phyloP scores from a whole-genome alignment of 306 rosid species.

The Trifolium pratense region DNA sequence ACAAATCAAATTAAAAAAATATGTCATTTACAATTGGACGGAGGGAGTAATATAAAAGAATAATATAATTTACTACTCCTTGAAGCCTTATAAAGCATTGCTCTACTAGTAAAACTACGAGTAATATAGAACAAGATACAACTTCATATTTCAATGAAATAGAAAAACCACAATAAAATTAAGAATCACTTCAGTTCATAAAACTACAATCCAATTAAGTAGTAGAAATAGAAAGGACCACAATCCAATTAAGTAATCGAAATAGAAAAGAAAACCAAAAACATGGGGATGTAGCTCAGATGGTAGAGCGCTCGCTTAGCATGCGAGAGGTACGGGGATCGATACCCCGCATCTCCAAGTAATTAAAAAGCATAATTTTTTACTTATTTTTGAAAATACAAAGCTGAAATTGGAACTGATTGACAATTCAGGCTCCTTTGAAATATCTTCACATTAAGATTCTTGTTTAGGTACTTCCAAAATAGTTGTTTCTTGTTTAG shows the following conservation, averaged over 20 bases:
- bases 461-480: too few species aligned
- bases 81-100: too few species aligned
- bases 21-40: too few species aligned
- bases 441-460: not conserved
- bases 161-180: too few species aligned
- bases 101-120: not conserved
- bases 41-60: too few species aligned
- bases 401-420: not conserved
- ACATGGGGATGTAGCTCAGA: slow-evolving; percentile 89
- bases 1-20: too few species aligned
- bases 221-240: not conserved
- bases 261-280: too few species aligned
- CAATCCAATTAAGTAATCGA: too few species aligned
- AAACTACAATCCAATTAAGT: not conserved
- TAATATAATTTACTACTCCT: too few species aligned
- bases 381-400: not conserved
- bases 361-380: not conserved
- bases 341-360: slow-evolving; percentile 87
- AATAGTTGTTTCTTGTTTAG: not conserved
- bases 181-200: too few species aligned
- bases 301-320: slow-evolving; percentile 99
- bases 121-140: not conserved
- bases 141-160: not conserved
- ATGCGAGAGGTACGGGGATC: slow-evolving; percentile 96
- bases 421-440: not conserved